Evolutionary conservation across 1,284 basidiomycete species (phyloP).

Genomic region (Laetiporus sulphureus): DNA sequence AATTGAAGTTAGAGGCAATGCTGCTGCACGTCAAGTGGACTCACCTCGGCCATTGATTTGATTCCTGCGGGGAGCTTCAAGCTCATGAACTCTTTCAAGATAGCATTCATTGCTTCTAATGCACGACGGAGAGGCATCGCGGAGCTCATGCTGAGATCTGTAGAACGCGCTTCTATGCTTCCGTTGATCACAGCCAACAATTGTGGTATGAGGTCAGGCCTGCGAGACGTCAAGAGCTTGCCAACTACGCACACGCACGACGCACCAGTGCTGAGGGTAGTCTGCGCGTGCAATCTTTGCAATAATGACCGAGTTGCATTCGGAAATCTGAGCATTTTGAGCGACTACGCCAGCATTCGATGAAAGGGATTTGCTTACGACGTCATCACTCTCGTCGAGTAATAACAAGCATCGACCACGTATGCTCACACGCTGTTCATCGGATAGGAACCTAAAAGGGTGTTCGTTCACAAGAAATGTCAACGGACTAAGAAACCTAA

Average conservation of each 20-base stretch:
- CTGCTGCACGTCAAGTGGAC: slow-evolving; percentile 26
- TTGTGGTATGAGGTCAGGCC: slow-evolving; percentile 57
- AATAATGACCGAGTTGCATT: slow-evolving; percentile 65
- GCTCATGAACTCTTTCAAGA: slow-evolving; percentile 62
- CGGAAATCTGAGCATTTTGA: slow-evolving; percentile 47
- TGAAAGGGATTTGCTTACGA: slow-evolving; percentile 32
- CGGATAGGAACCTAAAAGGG: slow-evolving; percentile 49
- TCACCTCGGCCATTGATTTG: slow-evolving; percentile 48
- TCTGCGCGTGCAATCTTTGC: slow-evolving; percentile 68
- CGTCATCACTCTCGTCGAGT: slow-evolving; percentile 67
- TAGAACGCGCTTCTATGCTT: slow-evolving; percentile 43
- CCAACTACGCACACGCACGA: too few species aligned
- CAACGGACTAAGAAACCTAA: slow-evolving; percentile 1
- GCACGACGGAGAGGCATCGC: slow-evolving; percentile 53
- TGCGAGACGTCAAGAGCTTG: slow-evolving; percentile 27
- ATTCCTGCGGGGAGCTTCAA: slow-evolving; percentile 63
- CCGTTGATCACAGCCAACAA: slow-evolving; percentile 49
- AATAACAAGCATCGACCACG: slow-evolving; percentile 55
- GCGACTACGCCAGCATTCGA: not conserved
- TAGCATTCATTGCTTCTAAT: slow-evolving; percentile 52
- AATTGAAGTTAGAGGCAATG: slow-evolving; percentile 6
- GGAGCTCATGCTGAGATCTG: slow-evolving; percentile 33
- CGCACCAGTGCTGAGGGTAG: slow-evolving; percentile 61
- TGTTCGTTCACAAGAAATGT: slow-evolving; percentile 2
- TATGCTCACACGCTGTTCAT: slow-evolving; percentile 56